Conservation (phyloP, 192 early-diverging fungal genomes). For the Backusella parvicylindrica region DNA sequence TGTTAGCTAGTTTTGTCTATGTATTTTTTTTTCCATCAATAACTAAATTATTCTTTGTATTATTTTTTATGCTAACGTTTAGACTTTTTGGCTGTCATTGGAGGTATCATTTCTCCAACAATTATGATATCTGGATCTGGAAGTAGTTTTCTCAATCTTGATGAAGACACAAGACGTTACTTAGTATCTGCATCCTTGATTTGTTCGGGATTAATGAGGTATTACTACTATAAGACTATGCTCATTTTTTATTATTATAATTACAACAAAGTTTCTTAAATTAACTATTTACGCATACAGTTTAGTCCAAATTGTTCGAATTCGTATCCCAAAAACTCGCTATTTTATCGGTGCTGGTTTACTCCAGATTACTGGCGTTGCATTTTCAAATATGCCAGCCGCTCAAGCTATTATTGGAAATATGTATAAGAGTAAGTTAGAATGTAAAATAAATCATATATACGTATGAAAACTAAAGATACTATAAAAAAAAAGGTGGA, state of each 20-base stretch:
- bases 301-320: conserved; percentile 42
- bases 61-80: not conserved
- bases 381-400: conserved; percentile 49
- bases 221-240: not conserved
- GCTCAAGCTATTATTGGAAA: conserved; percentile 43
- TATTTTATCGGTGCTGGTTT: conserved; percentile 29
- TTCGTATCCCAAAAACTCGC: conserved; percentile 35
- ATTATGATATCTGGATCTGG: conserved; percentile 41
- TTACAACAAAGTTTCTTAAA: not conserved
- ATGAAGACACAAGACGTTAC: conserved; percentile 37
- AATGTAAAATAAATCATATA: not conserved
- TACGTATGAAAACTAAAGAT: not conserved
- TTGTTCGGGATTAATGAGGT: conserved; percentile 39
- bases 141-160: conserved; percentile 37
- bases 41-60: not conserved
- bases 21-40: not conserved
- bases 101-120: conserved; percentile 37
- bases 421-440: conserved; percentile 15
- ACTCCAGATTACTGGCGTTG: conserved; percentile 49
- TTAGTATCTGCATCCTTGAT: conserved; percentile 46
- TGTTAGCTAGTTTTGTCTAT: not conserved
- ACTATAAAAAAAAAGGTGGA: not conserved
- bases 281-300: not conserved
- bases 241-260: not conserved
- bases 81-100: conserved; percentile 26